Evolutionary conservation across 73 alveolate species (phyloP), one percentile per base, ranked within the genome.

Genomic region (Effrenium voratum): DNA sequence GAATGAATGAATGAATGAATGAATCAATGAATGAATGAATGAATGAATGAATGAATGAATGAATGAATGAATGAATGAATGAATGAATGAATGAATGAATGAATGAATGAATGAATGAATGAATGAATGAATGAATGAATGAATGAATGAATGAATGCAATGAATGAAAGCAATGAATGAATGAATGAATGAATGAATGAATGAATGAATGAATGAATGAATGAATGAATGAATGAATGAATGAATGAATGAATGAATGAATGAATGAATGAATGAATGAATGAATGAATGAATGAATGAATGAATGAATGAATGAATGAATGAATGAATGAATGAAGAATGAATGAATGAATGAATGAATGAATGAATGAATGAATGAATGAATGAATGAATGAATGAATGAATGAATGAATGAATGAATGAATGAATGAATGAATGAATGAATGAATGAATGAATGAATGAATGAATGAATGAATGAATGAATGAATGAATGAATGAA

Each of bases 1-100:
- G 85, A 75, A 75, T 75, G 85, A 75, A 75, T 75, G 85, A 75
- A 75, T 75, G 85, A 75, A 75, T 75, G 85, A 75, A 75, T 75
- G 85, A 75, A 75, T 63, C 41, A 63, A 63, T 63, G 77, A 63
- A 63, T 55, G 30, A 55, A 22, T 63, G 40, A 28, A 12, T 28
- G 10, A 28, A 63, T 63, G 40, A 63, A 63, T 63, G 40, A 63
- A 63, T 63, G 77, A 63, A 63, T 63, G 40, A 63, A 63, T 63
- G 40, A 63, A 63, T 63, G 77, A 63, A 63, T 63, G 77, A 63
- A 63, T 63, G 77, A 63, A 63, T 63, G 77, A 63, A 63, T 63
- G 77, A 63, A 8, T 63, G 77, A 63, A 63, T 63, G 77, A 63
- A 63, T 63, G 77, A 63, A 63, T 63, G 77, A 63, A 63, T 63